Conservation (phyloP, 495 filamentous ascomycete genomes). For the Letharia lupina region DNA sequence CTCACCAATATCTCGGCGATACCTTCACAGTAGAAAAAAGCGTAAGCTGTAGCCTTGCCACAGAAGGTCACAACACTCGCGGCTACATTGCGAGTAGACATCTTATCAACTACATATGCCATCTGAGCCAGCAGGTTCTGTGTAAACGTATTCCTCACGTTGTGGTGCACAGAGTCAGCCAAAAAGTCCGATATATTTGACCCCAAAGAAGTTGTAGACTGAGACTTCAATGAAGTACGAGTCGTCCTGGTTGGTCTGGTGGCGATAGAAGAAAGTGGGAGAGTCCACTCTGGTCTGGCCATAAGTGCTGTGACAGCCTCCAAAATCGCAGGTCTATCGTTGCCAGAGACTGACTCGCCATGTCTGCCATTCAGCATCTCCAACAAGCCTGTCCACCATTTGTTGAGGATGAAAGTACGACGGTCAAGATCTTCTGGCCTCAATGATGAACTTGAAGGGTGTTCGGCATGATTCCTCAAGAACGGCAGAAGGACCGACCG, state of each 20-base stretch:
- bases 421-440: constrained; percentile 81
- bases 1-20: constrained; percentile 79
- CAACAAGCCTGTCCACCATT: constrained; percentile 90
- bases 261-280: constrained; percentile 56
- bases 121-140: constrained; percentile 83
- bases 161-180: constrained; percentile 84
- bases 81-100: constrained; percentile 85
- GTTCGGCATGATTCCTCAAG: constrained; percentile 59
- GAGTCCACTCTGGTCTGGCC: constrained; percentile 86
- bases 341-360: constrained; percentile 62
- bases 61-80: constrained; percentile 86
- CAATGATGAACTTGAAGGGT: constrained; percentile 58
- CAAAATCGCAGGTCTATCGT: constrained; percentile 72
- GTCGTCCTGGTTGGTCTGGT: constrained; percentile 45
- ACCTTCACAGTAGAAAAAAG: constrained; percentile 91
- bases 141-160: constrained; percentile 83
- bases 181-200: constrained; percentile 66
- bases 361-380: constrained; percentile 74
- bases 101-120: constrained; percentile 80
- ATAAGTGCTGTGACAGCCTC: constrained; percentile 80
- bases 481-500: constrained; percentile 78
- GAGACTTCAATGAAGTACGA: constrained; percentile 37
- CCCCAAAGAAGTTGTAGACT: constrained; percentile 47
- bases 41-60: constrained; percentile 89
- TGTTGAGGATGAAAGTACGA: constrained; percentile 73